Conservation (phyloP, 768 basidiomycete species). For the Kwoniella dendrophila region DNA sequence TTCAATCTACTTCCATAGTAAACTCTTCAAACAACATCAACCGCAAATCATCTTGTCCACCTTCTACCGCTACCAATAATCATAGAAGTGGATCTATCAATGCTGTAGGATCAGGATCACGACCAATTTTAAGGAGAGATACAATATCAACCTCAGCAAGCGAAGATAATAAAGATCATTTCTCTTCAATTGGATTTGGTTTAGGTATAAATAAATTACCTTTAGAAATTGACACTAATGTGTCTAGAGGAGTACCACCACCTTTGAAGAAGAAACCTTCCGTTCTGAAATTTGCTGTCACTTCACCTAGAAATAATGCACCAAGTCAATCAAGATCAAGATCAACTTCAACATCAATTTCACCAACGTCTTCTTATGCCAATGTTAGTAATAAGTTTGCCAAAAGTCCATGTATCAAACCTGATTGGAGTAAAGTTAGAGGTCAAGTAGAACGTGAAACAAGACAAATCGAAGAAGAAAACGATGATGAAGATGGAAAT, state of each 20-base stretch:
- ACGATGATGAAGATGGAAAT: conserved; percentile 5
- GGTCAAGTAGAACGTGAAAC: conserved; percentile 6
- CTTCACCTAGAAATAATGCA: too few relatives aligned
- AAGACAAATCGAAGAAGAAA: conserved; percentile 5
- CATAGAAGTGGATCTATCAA: background rate
- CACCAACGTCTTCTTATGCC: conserved; percentile 4
- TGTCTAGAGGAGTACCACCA: background rate
- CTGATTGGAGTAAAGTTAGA: conserved; percentile 2
- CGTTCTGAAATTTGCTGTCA: conserved; percentile 18
- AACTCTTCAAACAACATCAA: background rate
- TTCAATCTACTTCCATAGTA: conserved; percentile 5
- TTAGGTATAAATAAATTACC: conserved; percentile 6
- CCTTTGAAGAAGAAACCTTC: conserved; percentile 19
- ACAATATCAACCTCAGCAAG: conserved; percentile 20
- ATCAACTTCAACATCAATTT: conserved; percentile 8
- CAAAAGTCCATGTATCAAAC: conserved; percentile 5
- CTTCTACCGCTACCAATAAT: background rate
- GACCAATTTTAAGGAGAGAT: conserved; percentile 23
- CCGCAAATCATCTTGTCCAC: background rate
- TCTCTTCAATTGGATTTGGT: conserved; percentile 6
- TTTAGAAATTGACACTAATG: background rate
- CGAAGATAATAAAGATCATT: conserved; percentile 21
- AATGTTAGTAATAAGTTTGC: background rate
- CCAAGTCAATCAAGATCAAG: too few relatives aligned
- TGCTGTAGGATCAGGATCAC: background rate